Base-by-base conservation (phyloP, 2,329 filamentous ascomycete species). In the Penicillium freii region DNA sequence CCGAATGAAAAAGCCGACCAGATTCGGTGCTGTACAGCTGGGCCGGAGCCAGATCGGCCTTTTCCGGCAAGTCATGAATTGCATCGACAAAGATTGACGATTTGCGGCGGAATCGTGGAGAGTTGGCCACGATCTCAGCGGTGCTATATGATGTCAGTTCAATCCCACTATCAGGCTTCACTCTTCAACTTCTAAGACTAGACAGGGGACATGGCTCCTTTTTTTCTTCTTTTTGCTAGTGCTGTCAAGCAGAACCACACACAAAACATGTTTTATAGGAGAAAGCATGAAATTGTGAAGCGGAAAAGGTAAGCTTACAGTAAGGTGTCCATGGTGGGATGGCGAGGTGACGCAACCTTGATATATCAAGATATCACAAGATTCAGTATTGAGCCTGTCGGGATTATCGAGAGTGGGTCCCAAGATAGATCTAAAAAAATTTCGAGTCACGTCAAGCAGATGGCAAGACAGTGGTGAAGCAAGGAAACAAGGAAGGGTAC, bases 11-110 rank as follows among this genome's bases (percentile, higher is more conserved):
- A 31, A 99, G 86, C 42, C 94, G 87, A 48, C 94, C 94, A 47
- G 93, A 97, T 83, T 97, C 96, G 52, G 94, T 99, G 75, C 92
- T 97, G 80, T 99, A 99, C 45, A 99, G 83, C 78, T 99, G 94
- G 65, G 94, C 94, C 31, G 94, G 94, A 5, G 94, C 94, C 84
- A 96, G 85, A 66, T 93, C 85, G 57, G 83, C 82, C 68, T 91
- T 91, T 71, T 92, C 89, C 9, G 90, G 86, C 53, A 96, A 82
- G 80, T 97, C 93, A 77, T 97, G 93, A 69, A 97, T 97, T 64
- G 91, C 93, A 81, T 97, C 94, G 69, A 97, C 92, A 74, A 95
- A 96, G 38, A 92, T 97, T 66, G 92, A 97, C 68, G 93, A 97
- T 77, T 91, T 90, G 69, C 94, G 88, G 63, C 92, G 88, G 73